Base-by-base conservation (phyloP, 2,329 filamentous ascomycete species). In the Apiospora phragmitis region DNA sequence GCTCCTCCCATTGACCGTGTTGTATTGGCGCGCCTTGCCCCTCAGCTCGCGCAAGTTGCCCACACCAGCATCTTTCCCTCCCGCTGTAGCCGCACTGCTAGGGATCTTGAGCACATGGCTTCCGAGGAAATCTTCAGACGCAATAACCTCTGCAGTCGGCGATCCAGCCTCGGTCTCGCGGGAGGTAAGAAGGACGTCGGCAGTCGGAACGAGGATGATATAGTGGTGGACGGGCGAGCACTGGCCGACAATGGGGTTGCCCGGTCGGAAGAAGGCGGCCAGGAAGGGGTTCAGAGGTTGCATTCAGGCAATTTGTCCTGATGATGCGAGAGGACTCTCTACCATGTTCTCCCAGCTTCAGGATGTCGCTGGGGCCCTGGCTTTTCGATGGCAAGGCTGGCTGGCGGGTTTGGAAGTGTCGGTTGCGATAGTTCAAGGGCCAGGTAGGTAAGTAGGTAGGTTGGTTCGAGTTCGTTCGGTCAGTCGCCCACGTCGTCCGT, bases 221-320 rank as follows among this genome's bases (percentile, higher is more conserved):
- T 98, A 94, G 82, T 97, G 94, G 82, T 96, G 93, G 74, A 94
- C 89, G 70, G 96, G 95, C 74, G 92, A 90, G 87, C 96, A 98
- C 91, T 98, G 95, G 78, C 92, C 87, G 77, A 93, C 92, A 80
- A 98, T 89, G 82, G 94, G 91, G 89, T 94, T 98, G 74, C 78
- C 78, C 67, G 77, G 76, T 87, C 94, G 94, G 89, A 98, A 98
- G 91, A 99, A 98, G 88, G 95, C 94, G 87, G 93, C 92, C 83
- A 99, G 89, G 85, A 98, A 98, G 82, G 96, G 96, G 85, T 99
- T 99, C 91, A 98, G 89, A 86, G 96, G 94, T 92, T 95, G 95
- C 95, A 97, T 97, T 91, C 92, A 80, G 76, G 74, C 77, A 92
- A 86, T 83, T 84, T 80, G 81, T 62, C 65, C 65, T 42, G 65